Evolutionary conservation across 2,329 filamentous ascomycete species (phyloP), one percentile per base, ranked within the genome.

Genomic region (Aphanocladium album): DNA sequence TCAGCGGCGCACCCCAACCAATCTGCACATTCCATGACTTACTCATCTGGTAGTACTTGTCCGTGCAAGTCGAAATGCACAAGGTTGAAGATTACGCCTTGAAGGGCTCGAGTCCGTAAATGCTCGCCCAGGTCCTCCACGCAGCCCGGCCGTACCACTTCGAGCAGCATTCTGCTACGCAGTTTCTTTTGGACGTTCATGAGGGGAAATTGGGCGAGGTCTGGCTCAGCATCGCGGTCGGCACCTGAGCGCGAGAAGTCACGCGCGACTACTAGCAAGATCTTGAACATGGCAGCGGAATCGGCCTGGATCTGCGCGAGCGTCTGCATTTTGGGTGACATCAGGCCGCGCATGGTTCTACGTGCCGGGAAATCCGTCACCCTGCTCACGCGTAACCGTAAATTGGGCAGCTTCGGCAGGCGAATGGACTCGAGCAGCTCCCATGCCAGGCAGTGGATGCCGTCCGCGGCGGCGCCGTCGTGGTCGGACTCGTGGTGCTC

Each of bases 41-140:
- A 68, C 68, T 66, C 63, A 47, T 70, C 67, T 8, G 60, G 57
- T 61, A 65, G 63, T 19, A 70, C 65, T 21, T 65, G 64, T 23
- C 69, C 69, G 43, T 70, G 69, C 14, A 70, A 60, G 62, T 70
- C 69, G 52, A 70, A 70, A 41, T 70, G 69, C 14, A 70, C 65
- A 39, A 70, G 45, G 49, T 70, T 64, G 30, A 70, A 70, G 17
- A 62, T 53, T 39, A 69, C 55, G 3, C 66, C 67, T 25, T 69
- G 66, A 27, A 56, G 46, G 17, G 60, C 60, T 51, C 69, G 62
- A 25, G 64, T 45, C 17, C 51, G 37, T 50, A 70, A 47, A 60
- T 70, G 69, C 21, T 47, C 60, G 37, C 63, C 61, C 60, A 71
- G 43, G 57, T 70, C 67, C 46, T 70, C 66, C 14, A 65, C 55